Base-by-base conservation (phyloP, 305 asterid species). In the Euphrasia arctica region DNA sequence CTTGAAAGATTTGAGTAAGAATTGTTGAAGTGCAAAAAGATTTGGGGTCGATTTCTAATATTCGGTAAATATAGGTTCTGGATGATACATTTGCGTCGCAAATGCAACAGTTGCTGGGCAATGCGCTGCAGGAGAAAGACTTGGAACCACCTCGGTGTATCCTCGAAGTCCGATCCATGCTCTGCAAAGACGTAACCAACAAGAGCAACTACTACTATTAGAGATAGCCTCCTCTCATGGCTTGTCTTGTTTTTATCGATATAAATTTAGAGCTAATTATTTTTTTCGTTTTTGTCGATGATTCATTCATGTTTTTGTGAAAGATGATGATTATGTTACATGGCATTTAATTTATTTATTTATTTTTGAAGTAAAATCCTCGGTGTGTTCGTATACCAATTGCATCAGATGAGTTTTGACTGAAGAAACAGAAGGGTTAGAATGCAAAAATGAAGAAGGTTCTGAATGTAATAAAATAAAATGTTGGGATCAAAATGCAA, bases 81-180 rank as follows among this genome's bases (percentile, higher is more conserved):
- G 88, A 90, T 48, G 95, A 89, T 56, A 79, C 84, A 7, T 92
- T 92, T 76, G 96, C 91, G 31, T 87, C 97, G 0, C 87, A 86
- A 67, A 92, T 89, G 97, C 98, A 89, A 72, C 74, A 79, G 62
- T 62, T 87, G 77, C 84, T 92, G 0, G 98, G 98, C 8, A 92
- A 89, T 59, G 81, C 81, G 5, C 72, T 92, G 14, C 93, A 80
- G 54, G 90, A 87, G 75, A 92, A 84, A 59, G 98, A 89, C 60
- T 18, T 87, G 61, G 98, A 89, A 68, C 85, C 89, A 1, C 98
- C 97, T 0, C 78, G 95, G 51, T 78, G 87, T 8, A 73, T 89
- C 25, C 62, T 87, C 57, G 98, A 92, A 71, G 97, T 90, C 47
- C 88, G 90, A 15, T 87, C 98, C 1, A 89, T 92, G 95, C 96